Evolutionary conservation across 495 filamentous ascomycete species (phyloP), one percentile per base, ranked within the genome.

Genomic region (Neurospora terricola): DNA sequence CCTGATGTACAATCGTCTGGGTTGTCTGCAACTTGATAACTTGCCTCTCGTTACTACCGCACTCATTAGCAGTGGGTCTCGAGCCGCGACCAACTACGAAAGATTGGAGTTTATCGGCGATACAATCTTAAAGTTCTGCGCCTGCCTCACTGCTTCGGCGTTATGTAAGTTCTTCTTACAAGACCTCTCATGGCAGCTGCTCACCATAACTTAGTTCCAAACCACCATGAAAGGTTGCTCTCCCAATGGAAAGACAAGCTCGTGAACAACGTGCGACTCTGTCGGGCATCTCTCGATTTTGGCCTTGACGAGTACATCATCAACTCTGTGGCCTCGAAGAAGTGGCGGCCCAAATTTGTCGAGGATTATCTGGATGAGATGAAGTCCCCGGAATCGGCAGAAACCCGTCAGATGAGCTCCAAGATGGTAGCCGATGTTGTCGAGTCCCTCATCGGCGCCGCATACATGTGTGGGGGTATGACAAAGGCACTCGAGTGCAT

Each of bases 351-450:
- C 0, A 79, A 85, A 0, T 90, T 91, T 71, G 83, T 91, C 4
- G 84, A 88, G 4, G 82, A 90, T n/a, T 69, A 88, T 14, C 77
- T 87, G 21, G 70, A 80, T 14, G 37, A 72, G 34, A 71, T 73
- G 70, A 30, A 54, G 27, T 18, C 59, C 18, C 16, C 36, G 37
- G 16, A 72, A 14, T 69, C 80, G 3, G 59, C 75, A 39, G 77
- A 76, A 76, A 66, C 68, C 76, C 78, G 81, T 12, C 45, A 82
- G 5, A 77, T 94, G 36, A 91, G 92, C 2, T 91, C 88, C 8
- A 99, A 99, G 77, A 88, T 90, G 3, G 86, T 97, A 14, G 96
- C 96, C 5, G 96, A 99, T 75, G 92, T 97, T 0, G 88, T 98
- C 12, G 96, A 99, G 79, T 88, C 85, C 0, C 83, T 98, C 1